These are phyloP conservation scores for Rubroboletus satanas DNA, from an alignment of 768 basidiomycete genomes.

Conservation along the genomic window DNA sequence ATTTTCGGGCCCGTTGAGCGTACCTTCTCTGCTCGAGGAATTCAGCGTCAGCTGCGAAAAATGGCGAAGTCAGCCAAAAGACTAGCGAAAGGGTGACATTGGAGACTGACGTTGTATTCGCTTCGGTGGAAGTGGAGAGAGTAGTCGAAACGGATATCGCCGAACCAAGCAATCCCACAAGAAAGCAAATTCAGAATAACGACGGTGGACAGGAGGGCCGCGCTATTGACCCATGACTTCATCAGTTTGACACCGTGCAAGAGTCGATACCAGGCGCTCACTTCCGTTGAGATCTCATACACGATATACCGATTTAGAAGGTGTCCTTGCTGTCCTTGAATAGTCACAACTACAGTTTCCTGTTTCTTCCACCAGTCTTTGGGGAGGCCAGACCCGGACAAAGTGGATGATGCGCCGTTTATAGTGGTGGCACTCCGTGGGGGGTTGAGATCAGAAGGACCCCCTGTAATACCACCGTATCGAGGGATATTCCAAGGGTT, in stretches of 20 bases:
- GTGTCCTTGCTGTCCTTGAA: slow-evolving; percentile 89
- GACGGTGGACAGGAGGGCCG: slow-evolving; percentile 66
- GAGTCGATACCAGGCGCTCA: slow-evolving; percentile 35
- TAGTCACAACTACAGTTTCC: slow-evolving; percentile 63
- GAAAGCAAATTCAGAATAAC: slow-evolving; percentile 93
- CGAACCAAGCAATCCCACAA: slow-evolving; percentile 82
- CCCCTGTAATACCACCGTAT: slow-evolving; percentile 30
- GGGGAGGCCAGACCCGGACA: slow-evolving; percentile 70
- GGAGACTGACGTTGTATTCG: slow-evolving; percentile 73
- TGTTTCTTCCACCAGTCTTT: slow-evolving; percentile 86
- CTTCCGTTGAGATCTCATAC: slow-evolving; percentile 77
- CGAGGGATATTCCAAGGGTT: slow-evolving; percentile 62
- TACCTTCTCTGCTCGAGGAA: slow-evolving; percentile 91
- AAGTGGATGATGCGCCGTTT: slow-evolving; percentile 51
- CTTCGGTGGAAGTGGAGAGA: slow-evolving; percentile 88
- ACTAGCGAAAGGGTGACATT: background rate
- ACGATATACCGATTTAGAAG: slow-evolving; percentile 84
- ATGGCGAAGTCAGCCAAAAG: slow-evolving; percentile 4
- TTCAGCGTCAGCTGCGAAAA: slow-evolving; percentile 66
- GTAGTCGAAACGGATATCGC: slow-evolving; percentile 90
- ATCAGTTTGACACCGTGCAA: slow-evolving; percentile 12
- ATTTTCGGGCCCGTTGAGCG: slow-evolving; percentile 7
- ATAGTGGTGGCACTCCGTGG: slow-evolving; percentile 23
- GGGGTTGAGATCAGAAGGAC: slow-evolving; percentile 25
- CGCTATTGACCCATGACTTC: slow-evolving; percentile 39